Conservation (phyloP, 2,329 filamentous ascomycete species). For the Aspergillus aculeatinus region DNA sequence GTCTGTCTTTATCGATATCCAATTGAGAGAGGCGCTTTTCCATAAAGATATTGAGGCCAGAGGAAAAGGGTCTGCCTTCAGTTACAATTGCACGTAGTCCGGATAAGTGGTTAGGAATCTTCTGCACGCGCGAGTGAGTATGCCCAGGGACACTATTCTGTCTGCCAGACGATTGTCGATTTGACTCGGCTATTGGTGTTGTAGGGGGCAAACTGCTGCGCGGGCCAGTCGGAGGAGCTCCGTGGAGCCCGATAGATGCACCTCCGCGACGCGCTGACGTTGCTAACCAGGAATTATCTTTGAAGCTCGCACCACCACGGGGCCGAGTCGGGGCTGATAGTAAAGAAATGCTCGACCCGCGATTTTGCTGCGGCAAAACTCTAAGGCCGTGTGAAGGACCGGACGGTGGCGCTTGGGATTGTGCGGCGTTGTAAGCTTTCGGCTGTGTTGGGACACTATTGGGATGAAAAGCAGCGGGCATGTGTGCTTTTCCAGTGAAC, state of each 20-base stretch:
- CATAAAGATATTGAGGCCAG: slow-evolving; percentile 36
- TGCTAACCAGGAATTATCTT: slow-evolving; percentile 35
- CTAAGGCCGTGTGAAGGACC: slow-evolving; percentile 40
- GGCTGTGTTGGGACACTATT: slow-evolving; percentile 33
- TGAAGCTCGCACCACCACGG: slow-evolving; percentile 39
- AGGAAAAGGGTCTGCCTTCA: slow-evolving; percentile 44
- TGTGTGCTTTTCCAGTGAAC: slow-evolving; percentile 10
- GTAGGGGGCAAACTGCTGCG: slow-evolving; percentile 32
- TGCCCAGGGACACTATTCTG: slow-evolving; percentile 37
- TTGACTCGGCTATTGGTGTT: slow-evolving; percentile 27
- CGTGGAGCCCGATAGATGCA: slow-evolving; percentile 27
- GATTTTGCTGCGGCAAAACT: slow-evolving; percentile 36
- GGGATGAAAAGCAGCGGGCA: slow-evolving; percentile 20
- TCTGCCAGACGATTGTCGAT: slow-evolving; percentile 38
- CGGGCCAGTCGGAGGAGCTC: slow-evolving; percentile 41
- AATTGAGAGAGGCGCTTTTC: slow-evolving; percentile 48
- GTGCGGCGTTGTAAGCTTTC: slow-evolving; percentile 25
- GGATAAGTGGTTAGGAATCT: slow-evolving; percentile 41
- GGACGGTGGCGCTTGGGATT: slow-evolving; percentile 33
- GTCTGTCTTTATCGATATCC: slow-evolving; percentile 46
- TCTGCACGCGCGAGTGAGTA: slow-evolving; percentile 41
- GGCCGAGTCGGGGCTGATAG: slow-evolving; percentile 50
- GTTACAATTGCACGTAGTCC: slow-evolving; percentile 41
- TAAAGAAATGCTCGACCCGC: slow-evolving; percentile 41
- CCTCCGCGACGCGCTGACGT: slow-evolving; percentile 37